Evolutionary conservation across 2,329 filamentous ascomycete species (phyloP).

Genomic region (Plenodomus tracheiphilus): DNA sequence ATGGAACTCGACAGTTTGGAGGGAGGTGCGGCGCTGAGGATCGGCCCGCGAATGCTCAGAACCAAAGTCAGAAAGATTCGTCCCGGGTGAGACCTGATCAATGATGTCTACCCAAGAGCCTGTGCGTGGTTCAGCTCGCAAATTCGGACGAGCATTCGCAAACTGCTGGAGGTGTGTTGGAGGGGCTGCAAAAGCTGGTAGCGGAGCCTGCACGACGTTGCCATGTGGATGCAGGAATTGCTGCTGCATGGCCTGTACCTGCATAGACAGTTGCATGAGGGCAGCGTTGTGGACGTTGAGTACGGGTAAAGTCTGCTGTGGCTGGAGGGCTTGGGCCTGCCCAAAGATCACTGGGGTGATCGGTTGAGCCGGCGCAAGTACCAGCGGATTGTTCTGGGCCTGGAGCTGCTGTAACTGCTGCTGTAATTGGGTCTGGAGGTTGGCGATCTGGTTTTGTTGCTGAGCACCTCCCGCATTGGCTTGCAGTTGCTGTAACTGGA

Average conservation of each 20-base stretch:
- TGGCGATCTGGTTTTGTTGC: constrained; percentile 15
- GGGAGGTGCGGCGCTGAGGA: constrained; percentile 30
- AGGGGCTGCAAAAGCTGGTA: constrained; percentile 3
- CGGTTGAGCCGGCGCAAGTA: background rate
- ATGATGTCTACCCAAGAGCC: constrained; percentile 58
- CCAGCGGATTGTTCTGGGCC: background rate
- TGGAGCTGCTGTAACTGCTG: constrained; percentile 11
- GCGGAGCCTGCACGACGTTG: constrained; percentile 3
- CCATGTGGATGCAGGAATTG: no score
- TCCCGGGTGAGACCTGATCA: constrained; percentile 55
- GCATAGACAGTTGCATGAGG: constrained; percentile 2
- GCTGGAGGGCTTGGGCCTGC: background rate
- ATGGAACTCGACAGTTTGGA: constrained; percentile 55
- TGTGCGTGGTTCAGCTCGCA: constrained; percentile 39
- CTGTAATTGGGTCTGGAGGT: constrained; percentile 20
- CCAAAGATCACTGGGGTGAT: no score
- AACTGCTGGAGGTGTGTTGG: constrained; percentile 3
- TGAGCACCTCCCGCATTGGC: constrained; percentile 15
- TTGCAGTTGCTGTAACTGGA: constrained; percentile 28
- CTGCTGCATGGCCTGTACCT: constrained; percentile 6
- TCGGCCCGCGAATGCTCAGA: constrained; percentile 39
- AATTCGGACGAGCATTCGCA: constrained; percentile 33
- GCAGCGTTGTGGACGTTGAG: constrained; percentile 4
- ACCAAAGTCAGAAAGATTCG: constrained; percentile 48
- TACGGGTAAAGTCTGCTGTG: background rate